Evolutionary conservation across 139 green algal species (phyloP), one percentile per base, ranked within the genome.

Genomic region (Coccomyxa sp.): DNA sequence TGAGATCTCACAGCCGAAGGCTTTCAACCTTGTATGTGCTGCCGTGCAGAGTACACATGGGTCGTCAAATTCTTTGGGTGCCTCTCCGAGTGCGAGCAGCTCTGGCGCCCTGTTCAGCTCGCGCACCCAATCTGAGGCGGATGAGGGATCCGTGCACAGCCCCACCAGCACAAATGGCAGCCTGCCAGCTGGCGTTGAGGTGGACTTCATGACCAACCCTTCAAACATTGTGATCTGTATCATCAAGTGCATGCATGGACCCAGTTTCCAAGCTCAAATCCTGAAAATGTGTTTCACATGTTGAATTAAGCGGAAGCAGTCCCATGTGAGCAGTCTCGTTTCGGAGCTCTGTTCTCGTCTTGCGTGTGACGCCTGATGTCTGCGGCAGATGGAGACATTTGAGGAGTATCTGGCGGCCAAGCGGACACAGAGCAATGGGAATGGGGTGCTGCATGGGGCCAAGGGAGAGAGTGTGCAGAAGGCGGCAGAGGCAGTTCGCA

Each of bases 31-130:
- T 71, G 21, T 71, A 81, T 27, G 57, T 17, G 83, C 60, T 15
- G 81, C 77, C 27, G 79, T 58, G 77, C 74, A 58, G 77, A 86
- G 58, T 32, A 80, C 25, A 81, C 28, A 71, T 16, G 57, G 51
- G 3, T 66, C 23, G 60, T 71, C 77, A 66, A 17, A 28, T 16
- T 58, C 27, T 21, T 71, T 31, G 77, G 31, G 77, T 28, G 77
- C 77, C 32, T 71, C 63, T 25, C 63, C 63, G 18, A 15, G 1
- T 14, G 21, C 18, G 1, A 71, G 63, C 63, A 71, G 63, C 63
- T 51, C 38, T 51, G 63, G 63, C 63, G 18, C 18, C 63, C 63
- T 71, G 63, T 25, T 28, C 63, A 28, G 18, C 63, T 28, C 18
- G 18, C 18, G 63, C 63, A 21, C 21, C 63, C 21, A 21, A 21